Evolutionary conservation across 805 yeast species (phyloP).

Genomic region (Ogataea chonburiensis): DNA sequence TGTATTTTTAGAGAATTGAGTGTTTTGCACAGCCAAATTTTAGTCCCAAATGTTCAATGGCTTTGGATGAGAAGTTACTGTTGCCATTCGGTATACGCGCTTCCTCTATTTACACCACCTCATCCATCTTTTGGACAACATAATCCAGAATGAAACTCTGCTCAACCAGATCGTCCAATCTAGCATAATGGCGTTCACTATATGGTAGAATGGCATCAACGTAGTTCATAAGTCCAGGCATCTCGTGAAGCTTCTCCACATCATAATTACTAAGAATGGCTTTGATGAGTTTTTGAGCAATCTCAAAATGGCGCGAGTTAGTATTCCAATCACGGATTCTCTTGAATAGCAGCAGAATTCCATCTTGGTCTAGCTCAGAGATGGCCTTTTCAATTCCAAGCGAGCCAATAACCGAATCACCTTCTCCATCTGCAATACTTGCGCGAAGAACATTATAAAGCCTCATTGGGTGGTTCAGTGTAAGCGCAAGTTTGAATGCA

Average conservation of each 20-base stretch:
- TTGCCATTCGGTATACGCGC: no score
- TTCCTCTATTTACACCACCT: conserved; percentile 23
- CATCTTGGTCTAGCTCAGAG: conserved; percentile 53
- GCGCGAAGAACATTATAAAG: conserved; percentile 72
- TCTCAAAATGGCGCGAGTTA: conserved; percentile 72
- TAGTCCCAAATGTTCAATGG: not conserved
- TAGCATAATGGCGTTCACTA: conserved; percentile 75
- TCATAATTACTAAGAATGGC: conserved; percentile 58
- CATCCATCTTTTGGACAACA: conserved; percentile 74
- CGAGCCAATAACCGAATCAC: conserved; percentile 53
- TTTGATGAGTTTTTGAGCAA: conserved; percentile 75
- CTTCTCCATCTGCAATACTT: conserved; percentile 53
- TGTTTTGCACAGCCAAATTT: not conserved
- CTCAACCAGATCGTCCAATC: conserved; percentile 79
- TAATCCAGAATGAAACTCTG: conserved; percentile 85
- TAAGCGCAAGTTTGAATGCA: conserved; percentile 83
- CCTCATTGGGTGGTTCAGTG: conserved; percentile 87
- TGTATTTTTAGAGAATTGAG: no score
- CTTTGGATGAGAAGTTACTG: no score
- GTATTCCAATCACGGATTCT: conserved; percentile 95
- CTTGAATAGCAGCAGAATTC: conserved; percentile 58
- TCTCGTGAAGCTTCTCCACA: conserved; percentile 55
- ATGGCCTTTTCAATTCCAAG: conserved; percentile 63
- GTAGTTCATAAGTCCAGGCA: conserved; percentile 64
- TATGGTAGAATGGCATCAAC: conserved; percentile 84